These are phyloP conservation scores for Aspergillus sp. DNA, from an alignment of 2,329 filamentous ascomycete species.

Conservation along the genomic window DNA sequence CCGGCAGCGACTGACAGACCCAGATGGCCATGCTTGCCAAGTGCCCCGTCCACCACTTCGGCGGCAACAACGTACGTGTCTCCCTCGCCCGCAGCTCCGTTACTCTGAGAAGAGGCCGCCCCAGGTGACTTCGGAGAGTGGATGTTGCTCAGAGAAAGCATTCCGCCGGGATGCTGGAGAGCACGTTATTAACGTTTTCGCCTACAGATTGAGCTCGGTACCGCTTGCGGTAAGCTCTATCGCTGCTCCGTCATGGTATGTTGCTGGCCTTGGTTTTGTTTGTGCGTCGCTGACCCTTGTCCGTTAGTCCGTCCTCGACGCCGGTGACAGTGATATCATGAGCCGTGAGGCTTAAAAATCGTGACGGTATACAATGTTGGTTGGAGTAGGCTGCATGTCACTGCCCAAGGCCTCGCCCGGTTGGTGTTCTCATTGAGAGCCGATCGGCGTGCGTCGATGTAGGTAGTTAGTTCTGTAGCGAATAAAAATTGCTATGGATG, in stretches of 20 bases:
- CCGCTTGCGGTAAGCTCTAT: slow-evolving; percentile 98
- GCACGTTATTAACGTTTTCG: slow-evolving; percentile 47
- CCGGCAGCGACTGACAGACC: neutral
- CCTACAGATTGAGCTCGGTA: slow-evolving; percentile 88
- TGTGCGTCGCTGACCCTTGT: too few relatives aligned
- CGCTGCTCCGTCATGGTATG: slow-evolving; percentile 81
- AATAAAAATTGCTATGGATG: neutral
- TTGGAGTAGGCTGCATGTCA: too few relatives aligned
- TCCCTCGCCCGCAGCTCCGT: slow-evolving; percentile 26
- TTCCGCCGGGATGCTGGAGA: slow-evolving; percentile 13
- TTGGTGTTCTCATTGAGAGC: too few relatives aligned
- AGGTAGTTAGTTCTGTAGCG: neutral
- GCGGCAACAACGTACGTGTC: slow-evolving; percentile 91
- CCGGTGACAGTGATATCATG: neutral
- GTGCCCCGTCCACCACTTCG: slow-evolving; percentile 94
- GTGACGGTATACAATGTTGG: neutral
- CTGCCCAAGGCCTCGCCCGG: too few relatives aligned
- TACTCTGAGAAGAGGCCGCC: slow-evolving; percentile 87
- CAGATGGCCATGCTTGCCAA: slow-evolving; percentile 68
- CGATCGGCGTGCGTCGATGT: neutral
- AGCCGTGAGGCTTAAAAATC: neutral
- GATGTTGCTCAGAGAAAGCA: neutral
- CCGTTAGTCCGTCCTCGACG: neutral
- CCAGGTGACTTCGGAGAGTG: slow-evolving; percentile 3
- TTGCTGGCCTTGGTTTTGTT: too few relatives aligned